phyloP scores from a whole-genome alignment of 169 alveolate genomes.

The Plasmodium chabaudi region DNA sequence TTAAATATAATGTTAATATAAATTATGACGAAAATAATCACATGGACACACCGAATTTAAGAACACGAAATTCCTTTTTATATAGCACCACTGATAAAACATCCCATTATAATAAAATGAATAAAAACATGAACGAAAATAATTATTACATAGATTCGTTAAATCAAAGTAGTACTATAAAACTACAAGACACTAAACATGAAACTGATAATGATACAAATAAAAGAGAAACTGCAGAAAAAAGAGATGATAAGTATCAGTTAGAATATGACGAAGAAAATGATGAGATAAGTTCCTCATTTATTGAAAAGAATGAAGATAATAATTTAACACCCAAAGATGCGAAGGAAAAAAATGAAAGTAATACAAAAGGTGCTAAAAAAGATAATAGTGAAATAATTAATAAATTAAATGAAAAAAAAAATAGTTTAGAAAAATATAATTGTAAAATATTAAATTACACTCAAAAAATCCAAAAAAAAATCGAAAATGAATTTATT shows the following conservation, averaged over 20 bases:
- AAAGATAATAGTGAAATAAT: background rate
- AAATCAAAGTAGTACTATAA: background rate
- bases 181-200: background rate
- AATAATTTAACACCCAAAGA: background rate
- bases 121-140: background rate
- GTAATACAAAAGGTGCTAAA: background rate
- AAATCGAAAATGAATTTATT: conserved; percentile 64
- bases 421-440: conserved; percentile 22
- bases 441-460: conserved; percentile 53
- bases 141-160: background rate
- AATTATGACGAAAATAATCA: background rate
- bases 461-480: conserved; percentile 47
- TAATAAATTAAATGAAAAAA: conserved; percentile 5
- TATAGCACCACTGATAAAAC: background rate
- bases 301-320: background rate
- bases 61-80: background rate
- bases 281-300: background rate
- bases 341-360: background rate
- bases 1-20: background rate
- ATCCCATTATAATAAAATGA: background rate
- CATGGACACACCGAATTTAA: background rate
- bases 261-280: conserved; percentile 3
- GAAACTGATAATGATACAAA: background rate
- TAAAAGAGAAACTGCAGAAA: background rate
- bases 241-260: background rate